These are phyloP conservation scores for Annulohypoxylon bovei DNA, from an alignment of 495 filamentous ascomycete genomes.

Conservation along the genomic window DNA sequence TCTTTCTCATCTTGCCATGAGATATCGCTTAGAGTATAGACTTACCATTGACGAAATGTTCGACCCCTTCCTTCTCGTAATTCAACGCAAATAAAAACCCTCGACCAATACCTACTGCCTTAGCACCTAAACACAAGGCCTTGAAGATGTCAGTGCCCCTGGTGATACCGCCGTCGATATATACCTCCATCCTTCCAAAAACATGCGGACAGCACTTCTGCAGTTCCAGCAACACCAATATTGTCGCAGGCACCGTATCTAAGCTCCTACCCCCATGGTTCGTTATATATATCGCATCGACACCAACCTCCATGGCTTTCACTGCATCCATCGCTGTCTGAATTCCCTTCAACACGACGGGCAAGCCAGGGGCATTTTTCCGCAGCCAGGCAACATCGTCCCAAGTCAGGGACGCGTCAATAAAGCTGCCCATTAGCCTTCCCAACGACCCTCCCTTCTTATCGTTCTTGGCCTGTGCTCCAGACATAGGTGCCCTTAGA, in stretches of 20 bases:
- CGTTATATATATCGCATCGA: conserved; percentile 68
- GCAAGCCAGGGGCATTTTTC: conserved; percentile 51
- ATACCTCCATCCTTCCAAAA: conserved; percentile 70
- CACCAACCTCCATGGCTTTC: conserved; percentile 62
- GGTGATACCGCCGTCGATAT: conserved; percentile 72
- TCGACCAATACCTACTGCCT: conserved; percentile 71
- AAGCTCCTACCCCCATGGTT: conserved; percentile 78
- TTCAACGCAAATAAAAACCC: conserved; percentile 69
- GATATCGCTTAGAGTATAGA: conserved; percentile 2
- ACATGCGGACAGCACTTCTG: conserved; percentile 67
- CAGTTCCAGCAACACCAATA: conserved; percentile 72
- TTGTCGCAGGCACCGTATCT: conserved; percentile 69
- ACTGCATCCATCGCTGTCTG: conserved; percentile 70
- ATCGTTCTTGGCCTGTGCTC: conserved; percentile 68
- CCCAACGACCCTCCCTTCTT: conserved; percentile 75
- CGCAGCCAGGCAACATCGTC: conserved; percentile 69
- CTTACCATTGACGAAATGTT: conserved; percentile 68
- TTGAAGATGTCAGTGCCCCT: conserved; percentile 76
- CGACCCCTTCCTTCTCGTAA: conserved; percentile 80
- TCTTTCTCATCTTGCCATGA: background rate
- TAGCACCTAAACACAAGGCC: conserved; percentile 72
- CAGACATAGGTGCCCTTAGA: conserved; percentile 67
- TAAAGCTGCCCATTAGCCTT: conserved; percentile 74
- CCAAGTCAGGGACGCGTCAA: conserved; percentile 82
- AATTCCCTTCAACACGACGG: conserved; percentile 72